Evolutionary conservation across 1,139 yeast species (phyloP), one percentile per base, ranked within the genome.

Genomic region (Scheffersomyces titani): DNA sequence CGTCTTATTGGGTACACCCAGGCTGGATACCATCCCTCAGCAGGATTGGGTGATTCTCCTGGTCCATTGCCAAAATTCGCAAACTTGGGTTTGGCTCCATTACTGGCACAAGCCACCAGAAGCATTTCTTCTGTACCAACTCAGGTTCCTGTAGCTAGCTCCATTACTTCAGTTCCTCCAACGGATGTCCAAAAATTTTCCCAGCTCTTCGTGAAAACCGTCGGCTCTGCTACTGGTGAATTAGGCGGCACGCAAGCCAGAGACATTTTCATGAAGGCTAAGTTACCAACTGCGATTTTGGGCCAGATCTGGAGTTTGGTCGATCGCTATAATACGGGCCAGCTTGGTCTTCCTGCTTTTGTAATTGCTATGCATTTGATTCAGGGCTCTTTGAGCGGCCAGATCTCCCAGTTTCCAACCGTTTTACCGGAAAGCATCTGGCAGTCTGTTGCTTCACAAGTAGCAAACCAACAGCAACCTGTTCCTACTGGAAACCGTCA

Each of bases 291-390:
- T 47, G 83, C 85, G 30, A 83, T 87, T 1, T 78, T 94, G 63
- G 97, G 97, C 55, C 90, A 89, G 67, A 88, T 94, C 57, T 94
- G 99, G 99, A 83, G 84, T 57, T 79, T 94, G 61, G 94, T 90
- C 44, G 99, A 96, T 70, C 84, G 86, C 58, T 83, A 85, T 56
- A 87, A 87, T 63, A 72, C 83, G 2, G 99, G 99, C 6, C 80
- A 83, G 55, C 83, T 94, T 65, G 82, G 84, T 58, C 83, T 86
- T 66, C 81, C 87, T 21, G 93, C 91, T 65, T 94, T 96, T 67
- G 85, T 91, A 47, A 84, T 94, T 64, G 98, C 99, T 7, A 94
- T 96, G 99, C 97, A 91, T 73, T 81, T 96, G 68, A 91, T 96
- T 60, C 98, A 93, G 71, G 88, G 92, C 55, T 76, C 88, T 51